Evolutionary conservation across 345 rosid species (phyloP).

Genomic region (Psidium friedrichsthalianum): DNA sequence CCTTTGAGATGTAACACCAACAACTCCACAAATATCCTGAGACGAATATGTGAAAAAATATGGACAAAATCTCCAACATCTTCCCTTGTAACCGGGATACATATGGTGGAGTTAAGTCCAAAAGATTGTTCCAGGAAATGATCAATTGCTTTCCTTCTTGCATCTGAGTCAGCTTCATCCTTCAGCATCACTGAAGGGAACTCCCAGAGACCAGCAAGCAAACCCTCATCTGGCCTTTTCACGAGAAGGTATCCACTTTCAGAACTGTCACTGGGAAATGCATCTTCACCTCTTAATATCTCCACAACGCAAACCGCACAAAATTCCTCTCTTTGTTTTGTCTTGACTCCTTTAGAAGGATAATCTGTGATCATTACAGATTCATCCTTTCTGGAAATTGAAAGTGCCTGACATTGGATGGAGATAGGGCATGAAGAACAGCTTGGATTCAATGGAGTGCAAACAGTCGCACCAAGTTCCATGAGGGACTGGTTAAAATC

Average conservation of each 20-base stretch:
- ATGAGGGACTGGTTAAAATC: conserved; percentile 93
- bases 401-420: conserved; percentile 52
- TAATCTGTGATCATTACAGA: conserved; percentile 53
- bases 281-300: conserved; percentile 27
- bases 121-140: conserved; percentile 45
- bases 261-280: conserved; percentile 14
- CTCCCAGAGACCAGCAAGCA: conserved; percentile 99
- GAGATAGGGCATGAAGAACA: conserved; percentile 81
- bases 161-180: conserved; percentile 33
- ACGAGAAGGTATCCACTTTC: conserved; percentile 58
- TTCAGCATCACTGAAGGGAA: conserved; percentile 59
- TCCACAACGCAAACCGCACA: conserved; percentile 82
- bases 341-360: conserved; percentile 60
- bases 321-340: conserved; percentile 56
- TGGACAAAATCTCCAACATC: conserved; percentile 79
- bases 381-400: conserved; percentile 34
- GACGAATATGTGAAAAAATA: conserved; percentile 72
- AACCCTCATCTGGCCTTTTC: conserved; percentile 74
- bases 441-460: conserved; percentile 59
- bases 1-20: conserved; percentile 53
- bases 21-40: conserved; percentile 66
- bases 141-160: conserved; percentile 51
- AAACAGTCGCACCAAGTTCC: conserved; percentile 94
- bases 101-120: conserved; percentile 30
- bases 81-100: conserved; percentile 42